These are phyloP conservation scores for Plasmodium ovale DNA, from an alignment of 169 alveolate genomes.

Conservation along the genomic window DNA sequence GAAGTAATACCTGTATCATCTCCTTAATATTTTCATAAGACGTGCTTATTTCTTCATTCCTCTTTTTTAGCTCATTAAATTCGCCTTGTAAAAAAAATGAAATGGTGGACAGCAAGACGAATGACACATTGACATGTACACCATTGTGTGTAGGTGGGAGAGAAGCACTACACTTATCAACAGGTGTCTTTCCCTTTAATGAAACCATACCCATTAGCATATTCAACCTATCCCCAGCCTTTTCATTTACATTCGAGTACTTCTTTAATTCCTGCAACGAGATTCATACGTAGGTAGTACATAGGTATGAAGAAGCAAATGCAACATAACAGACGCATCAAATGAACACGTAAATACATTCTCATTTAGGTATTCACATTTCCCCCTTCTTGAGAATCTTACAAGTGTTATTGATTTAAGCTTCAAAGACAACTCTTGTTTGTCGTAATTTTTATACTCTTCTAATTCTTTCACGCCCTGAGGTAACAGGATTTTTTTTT, in stretches of 20 bases:
- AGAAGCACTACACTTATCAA: too few species aligned
- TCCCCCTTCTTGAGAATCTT: not conserved
- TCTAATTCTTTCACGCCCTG: conserved; percentile 55
- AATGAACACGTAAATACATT: not conserved
- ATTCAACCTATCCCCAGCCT: conserved; percentile 73
- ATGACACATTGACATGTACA: not conserved
- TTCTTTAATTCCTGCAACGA: conserved; percentile 58
- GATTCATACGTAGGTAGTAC: too few species aligned
- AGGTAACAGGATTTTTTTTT: conserved; percentile 60
- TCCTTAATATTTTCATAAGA: conserved; percentile 68
- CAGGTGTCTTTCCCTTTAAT: too few species aligned
- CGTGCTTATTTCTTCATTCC: conserved; percentile 54
- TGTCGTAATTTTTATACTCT: conserved; percentile 63
- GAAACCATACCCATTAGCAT: conserved; percentile 51
- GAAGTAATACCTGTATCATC: conserved; percentile 59
- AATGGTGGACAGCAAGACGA: not conserved
- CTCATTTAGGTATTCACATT: not conserved
- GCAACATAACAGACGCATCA: not conserved
- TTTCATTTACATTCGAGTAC: conserved; percentile 69
- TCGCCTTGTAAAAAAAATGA: conserved; percentile 28
- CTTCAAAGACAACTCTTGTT: conserved; percentile 51
- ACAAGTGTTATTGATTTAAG: conserved; percentile 69
- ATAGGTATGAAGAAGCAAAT: not conserved
- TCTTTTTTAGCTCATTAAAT: conserved; percentile 65
- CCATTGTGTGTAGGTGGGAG: conserved; percentile 6